A percentile compares a stretch with the other conserved stretches of the same genome.
phyloP scores from a whole-genome alignment of 2,329 filamentous ascomycete genomes.

The Periglandula ipomoeae region DNA sequence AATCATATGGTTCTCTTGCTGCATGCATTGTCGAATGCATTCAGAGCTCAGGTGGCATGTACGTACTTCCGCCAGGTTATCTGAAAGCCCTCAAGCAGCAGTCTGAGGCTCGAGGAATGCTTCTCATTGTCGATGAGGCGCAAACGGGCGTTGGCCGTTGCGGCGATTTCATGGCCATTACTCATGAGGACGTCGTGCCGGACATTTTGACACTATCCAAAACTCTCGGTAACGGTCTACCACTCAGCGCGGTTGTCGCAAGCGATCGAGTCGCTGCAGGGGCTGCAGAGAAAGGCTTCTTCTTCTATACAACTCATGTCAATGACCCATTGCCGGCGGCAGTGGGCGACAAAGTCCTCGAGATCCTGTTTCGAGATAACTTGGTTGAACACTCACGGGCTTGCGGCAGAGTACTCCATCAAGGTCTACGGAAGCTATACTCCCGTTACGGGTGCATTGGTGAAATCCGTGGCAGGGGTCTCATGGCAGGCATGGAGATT shows the following conservation, averaged over 20 bases:
- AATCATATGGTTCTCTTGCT: conserved; percentile 30
- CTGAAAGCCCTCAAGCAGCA: conserved; percentile 44
- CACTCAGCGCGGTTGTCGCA: conserved; percentile 48
- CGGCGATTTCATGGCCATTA: conserved; percentile 50
- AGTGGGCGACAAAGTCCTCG: conserved; percentile 51
- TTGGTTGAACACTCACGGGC: conserved; percentile 36
- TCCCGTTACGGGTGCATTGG: conserved; percentile 51
- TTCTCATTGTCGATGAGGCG: conserved; percentile 53
- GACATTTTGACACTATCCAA: conserved; percentile 54
- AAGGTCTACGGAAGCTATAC: conserved; percentile 35
- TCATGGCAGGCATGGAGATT: conserved; percentile 51
- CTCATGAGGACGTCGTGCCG: conserved; percentile 43
- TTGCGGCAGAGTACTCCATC: conserved; percentile 36
- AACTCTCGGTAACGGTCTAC: conserved; percentile 51
- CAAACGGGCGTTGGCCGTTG: conserved; percentile 50
- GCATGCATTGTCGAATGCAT: conserved; percentile 58
- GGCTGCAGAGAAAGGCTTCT: conserved; percentile 38
- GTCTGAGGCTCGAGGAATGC: conserved; percentile 47
- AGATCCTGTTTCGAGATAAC: conserved; percentile 48
- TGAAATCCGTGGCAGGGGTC: conserved; percentile 48
- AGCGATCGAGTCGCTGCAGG: conserved; percentile 41
- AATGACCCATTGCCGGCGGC: conserved; percentile 53
- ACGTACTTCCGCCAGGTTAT: conserved; percentile 49
- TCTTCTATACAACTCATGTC: conserved; percentile 53
- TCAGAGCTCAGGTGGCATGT: conserved; percentile 49